Evolutionary conservation across 495 filamentous ascomycete species (phyloP), one percentile per base, ranked within the genome.

Genomic region (Margaritispora aquatica): DNA sequence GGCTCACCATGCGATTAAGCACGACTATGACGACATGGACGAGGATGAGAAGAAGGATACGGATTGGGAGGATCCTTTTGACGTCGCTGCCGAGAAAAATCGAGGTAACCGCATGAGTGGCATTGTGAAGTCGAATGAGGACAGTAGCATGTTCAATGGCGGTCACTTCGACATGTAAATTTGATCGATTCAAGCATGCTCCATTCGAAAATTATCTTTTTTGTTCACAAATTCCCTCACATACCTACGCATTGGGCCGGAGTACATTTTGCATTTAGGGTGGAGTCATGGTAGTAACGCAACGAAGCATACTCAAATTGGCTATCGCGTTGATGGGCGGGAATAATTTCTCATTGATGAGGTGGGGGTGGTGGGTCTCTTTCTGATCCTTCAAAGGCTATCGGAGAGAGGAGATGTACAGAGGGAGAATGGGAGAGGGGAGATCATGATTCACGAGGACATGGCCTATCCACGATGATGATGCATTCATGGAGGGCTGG

Each of bases 101-200:
- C 74, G 70, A 58, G 63, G 69, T 38, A 83, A 88, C 63, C 81
- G 84, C 48, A 91, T 91, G 87, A 87, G 84, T 68, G 88, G 87
- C 7, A 80, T 90, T 59, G 79, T 88, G 41, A 85, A 80, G 75
- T 79, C 83, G 47, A 82, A 82, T 57, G 77, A 80, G 54, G 88
- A 91, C 62, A 84, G 85, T 55, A 84, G 83, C 53, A 82, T 90
- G 66, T 89, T 91, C 73, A 88, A 87, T 68, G 79, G 82, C 51
- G 80, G 83, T 34, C 84, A 86, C 63, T 91, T 91, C 75, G 88
- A 90, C 64, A 54, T 69, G 64, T 69, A 59, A 66, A 65, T 67
- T 58, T 51, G 31, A 47, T 47, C 19, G 23, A 17, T 44, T 47
- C 31, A 9, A 56, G 21, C 24, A 20, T 55, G 41, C 49, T 22